phyloP scores from a whole-genome alignment of 2,329 filamentous ascomycete species.

The Beauveria rudraprayagi region DNA sequence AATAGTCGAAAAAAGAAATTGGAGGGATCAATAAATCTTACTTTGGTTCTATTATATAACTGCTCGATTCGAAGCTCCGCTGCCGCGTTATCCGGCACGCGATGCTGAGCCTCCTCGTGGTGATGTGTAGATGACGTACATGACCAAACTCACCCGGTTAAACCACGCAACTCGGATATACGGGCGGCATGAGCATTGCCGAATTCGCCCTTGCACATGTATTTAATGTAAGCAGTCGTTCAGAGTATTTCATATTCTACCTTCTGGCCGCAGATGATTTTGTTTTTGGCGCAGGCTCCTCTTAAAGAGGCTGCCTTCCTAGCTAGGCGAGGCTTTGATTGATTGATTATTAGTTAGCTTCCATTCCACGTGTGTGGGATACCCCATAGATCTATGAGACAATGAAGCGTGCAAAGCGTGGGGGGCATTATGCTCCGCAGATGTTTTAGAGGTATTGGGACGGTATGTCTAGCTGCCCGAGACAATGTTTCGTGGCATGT shows the following conservation, averaged over 20 bases:
- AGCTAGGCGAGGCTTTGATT: too few relatives aligned
- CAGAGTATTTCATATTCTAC: too few relatives aligned
- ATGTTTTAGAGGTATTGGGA: neutral
- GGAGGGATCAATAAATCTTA: neutral
- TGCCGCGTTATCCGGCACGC: neutral
- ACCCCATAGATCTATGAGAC: neutral
- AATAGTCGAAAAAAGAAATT: neutral
- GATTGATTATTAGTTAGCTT: too few relatives aligned
- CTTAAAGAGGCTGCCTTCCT: too few relatives aligned
- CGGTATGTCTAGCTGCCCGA: neutral
- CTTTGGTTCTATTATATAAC: neutral
- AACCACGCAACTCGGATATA: neutral
- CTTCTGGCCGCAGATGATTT: neutral
- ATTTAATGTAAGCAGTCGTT: too few relatives aligned
- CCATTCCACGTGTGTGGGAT: neutral
- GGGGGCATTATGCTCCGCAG: neutral
- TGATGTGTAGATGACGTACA: constrained; percentile 3
- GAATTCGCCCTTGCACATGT: neutral
- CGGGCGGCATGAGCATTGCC: neutral
- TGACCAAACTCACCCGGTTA: neutral
- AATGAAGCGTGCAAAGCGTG: neutral
- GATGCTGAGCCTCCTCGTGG: neutral
- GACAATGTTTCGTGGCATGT: neutral
- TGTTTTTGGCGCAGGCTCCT: neutral
- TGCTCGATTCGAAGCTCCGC: neutral